Evolutionary conservation across 2,329 filamentous ascomycete genomes (phyloP).

Genomic region (Xylaria sp.): DNA sequence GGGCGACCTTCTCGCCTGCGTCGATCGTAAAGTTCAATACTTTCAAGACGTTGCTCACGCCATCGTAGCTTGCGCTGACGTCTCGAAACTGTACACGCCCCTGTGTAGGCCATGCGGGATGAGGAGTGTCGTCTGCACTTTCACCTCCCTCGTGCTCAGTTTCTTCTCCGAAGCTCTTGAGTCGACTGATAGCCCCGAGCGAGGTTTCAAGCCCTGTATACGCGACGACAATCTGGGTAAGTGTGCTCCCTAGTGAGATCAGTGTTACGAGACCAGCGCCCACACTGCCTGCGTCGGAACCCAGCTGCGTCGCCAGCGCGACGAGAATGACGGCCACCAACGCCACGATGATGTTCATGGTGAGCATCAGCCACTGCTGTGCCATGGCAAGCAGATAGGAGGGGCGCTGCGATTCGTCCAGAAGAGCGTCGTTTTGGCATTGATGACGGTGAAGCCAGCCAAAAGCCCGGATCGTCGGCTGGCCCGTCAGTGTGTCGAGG

Average conservation of each 20-base stretch:
- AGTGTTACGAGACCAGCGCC: conserved; percentile 49
- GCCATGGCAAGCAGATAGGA: conserved; percentile 21
- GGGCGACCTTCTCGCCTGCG: conserved; percentile 24
- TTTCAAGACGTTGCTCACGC: conserved; percentile 26
- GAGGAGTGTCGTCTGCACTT: not conserved
- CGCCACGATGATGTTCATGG: conserved; percentile 41
- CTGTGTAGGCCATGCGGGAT: not conserved
- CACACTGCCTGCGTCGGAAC: conserved; percentile 43
- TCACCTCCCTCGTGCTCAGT: conserved; percentile 37
- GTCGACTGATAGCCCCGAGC: conserved; percentile 48
- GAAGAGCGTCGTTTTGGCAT: conserved; percentile 55
- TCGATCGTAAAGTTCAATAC: conserved; percentile 3
- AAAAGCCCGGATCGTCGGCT: conserved; percentile 62
- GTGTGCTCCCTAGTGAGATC: conserved; percentile 46
- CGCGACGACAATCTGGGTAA: conserved; percentile 45
- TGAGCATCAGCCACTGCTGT: conserved; percentile 42
- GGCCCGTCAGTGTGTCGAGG: conserved; percentile 59
- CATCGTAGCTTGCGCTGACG: not conserved
- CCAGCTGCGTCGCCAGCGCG: conserved; percentile 40
- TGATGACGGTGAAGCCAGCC: conserved; percentile 57
- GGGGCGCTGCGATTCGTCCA: conserved; percentile 50
- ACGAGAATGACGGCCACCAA: conserved; percentile 41
- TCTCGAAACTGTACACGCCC: not conserved
- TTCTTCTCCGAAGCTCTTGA: conserved; percentile 44
- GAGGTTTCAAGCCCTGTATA: conserved; percentile 51